phyloP scores from a whole-genome alignment of 805 yeast genomes.

The Candida khao-thaluensis region DNA sequence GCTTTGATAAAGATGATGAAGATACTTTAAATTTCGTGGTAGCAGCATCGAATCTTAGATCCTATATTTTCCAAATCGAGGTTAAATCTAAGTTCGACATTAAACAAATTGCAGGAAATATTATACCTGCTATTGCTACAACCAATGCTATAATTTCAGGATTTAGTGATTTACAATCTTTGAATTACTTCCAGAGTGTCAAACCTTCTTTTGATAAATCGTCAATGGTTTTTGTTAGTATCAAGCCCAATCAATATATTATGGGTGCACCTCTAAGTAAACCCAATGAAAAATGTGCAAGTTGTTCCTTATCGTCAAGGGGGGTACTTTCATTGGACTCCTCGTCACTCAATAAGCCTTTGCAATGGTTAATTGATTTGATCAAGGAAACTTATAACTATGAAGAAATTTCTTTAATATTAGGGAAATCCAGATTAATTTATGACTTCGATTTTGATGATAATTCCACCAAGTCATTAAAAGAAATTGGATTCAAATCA shows the following conservation, averaged over 20 bases:
- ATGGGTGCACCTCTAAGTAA: constrained; percentile 58
- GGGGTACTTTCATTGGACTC: constrained; percentile 45
- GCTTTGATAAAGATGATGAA: constrained; percentile 93
- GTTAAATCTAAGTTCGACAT: constrained; percentile 77
- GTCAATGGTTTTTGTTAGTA: constrained; percentile 38
- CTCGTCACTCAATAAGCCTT: constrained; percentile 18
- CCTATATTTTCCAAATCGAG: constrained; percentile 67
- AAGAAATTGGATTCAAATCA: constrained; percentile 47
- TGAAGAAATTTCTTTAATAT: constrained; percentile 54
- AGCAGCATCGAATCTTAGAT: constrained; percentile 79
- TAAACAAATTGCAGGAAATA: constrained; percentile 95
- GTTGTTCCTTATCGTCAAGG: constrained; percentile 55
- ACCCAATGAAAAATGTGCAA: constrained; percentile 73
- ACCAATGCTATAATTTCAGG: constrained; percentile 96
- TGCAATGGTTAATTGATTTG: constrained; percentile 47
- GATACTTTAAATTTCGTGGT: constrained; percentile 88
- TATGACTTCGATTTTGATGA: constrained; percentile 81
- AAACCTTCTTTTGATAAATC: constrained; percentile 15
- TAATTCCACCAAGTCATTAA: constrained; percentile 50
- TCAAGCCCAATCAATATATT: constrained; percentile 59
- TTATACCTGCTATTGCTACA: constrained; percentile 97
- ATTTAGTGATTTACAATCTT: constrained; percentile 70
- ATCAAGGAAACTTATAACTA: constrained; percentile 53
- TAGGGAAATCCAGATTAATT: constrained; percentile 59
- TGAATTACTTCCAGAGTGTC: constrained; percentile 44